phyloP scores from a whole-genome alignment of 2,329 filamentous ascomycete species.

The Fusarium pseudograminearum region DNA sequence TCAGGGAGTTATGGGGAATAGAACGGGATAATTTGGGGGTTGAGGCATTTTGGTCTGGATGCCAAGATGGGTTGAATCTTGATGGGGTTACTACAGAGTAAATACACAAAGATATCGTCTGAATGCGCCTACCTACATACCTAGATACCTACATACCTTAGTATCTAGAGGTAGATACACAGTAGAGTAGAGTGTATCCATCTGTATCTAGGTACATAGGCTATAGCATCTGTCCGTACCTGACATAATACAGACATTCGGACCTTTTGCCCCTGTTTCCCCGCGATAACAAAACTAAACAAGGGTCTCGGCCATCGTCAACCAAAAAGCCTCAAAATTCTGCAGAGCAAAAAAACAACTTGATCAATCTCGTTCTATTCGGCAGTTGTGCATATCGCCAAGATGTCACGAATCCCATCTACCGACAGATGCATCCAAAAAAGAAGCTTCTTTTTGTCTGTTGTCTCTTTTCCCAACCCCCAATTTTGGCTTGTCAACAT shows the following conservation, averaged over 20 bases:
- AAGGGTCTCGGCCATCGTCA: not conserved
- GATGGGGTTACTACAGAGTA: not conserved
- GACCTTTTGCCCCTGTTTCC: constrained; percentile 34
- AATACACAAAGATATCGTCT: no score
- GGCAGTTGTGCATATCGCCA: constrained; percentile 1
- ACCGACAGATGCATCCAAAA: not conserved
- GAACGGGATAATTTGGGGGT: not conserved
- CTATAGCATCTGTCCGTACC: not conserved
- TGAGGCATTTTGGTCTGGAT: not conserved
- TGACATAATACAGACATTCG: not conserved
- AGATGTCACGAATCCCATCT: not conserved
- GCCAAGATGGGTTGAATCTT: not conserved
- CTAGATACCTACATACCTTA: no score
- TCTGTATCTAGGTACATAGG: not conserved
- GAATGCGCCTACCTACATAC: no score
- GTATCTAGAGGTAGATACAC: no score
- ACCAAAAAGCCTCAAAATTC: not conserved
- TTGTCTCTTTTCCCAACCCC: constrained; percentile 29
- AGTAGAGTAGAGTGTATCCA: no score
- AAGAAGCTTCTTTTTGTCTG: not conserved
- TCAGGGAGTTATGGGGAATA: not conserved
- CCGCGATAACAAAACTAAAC: constrained; percentile 11
- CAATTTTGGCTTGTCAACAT: not conserved
- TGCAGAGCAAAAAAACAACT: not conserved
- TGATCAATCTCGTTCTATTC: not conserved